A percentile compares a stretch with the other conserved stretches of the same genome.
phyloP scores from a whole-genome alignment of 2,329 filamentous ascomycete species.

The Colletotrichum cereale region DNA sequence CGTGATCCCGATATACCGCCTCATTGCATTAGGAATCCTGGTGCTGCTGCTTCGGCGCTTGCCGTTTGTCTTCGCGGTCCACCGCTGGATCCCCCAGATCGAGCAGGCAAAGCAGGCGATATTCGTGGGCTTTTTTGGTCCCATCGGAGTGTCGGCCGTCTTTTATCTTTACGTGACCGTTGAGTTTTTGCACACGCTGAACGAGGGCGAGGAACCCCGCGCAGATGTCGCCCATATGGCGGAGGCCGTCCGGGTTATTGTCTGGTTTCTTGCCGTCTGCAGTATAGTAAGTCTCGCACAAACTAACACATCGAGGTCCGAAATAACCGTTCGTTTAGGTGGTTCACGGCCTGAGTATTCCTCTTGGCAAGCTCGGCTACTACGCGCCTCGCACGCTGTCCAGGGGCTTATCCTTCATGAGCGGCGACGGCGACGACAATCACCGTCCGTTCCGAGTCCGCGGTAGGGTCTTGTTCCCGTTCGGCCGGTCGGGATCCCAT shows the following conservation, averaged over 20 bases:
- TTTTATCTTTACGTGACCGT: slow-evolving; percentile 89
- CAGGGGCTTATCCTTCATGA: slow-evolving; percentile 46
- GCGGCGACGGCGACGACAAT: slow-evolving; percentile 41
- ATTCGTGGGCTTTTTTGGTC: slow-evolving; percentile 94
- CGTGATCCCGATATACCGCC: slow-evolving; percentile 79
- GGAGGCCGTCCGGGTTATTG: slow-evolving; percentile 77
- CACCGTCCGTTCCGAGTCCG: slow-evolving; percentile 47
- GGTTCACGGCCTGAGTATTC: slow-evolving; percentile 86
- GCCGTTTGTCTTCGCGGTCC: slow-evolving; percentile 80
- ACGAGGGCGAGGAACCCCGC: slow-evolving; percentile 70
- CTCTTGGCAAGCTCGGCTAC: slow-evolving; percentile 75
- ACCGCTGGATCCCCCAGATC: slow-evolving; percentile 84
- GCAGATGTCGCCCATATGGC: slow-evolving; percentile 74
- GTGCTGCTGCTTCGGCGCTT: slow-evolving; percentile 83
- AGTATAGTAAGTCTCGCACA: slow-evolving; percentile 74
- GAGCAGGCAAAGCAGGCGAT: slow-evolving; percentile 79
- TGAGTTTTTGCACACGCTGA: slow-evolving; percentile 76
- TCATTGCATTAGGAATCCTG: slow-evolving; percentile 79
- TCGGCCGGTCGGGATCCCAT: slow-evolving; percentile 36
- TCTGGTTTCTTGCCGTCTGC: slow-evolving; percentile 89
- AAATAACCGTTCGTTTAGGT: slow-evolving; percentile 59
- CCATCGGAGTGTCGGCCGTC: slow-evolving; percentile 89
- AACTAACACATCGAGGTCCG: slow-evolving; percentile 9
- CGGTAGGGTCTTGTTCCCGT: slow-evolving; percentile 46
- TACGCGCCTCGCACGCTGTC: slow-evolving; percentile 73